These are phyloP conservation scores for Picea glauca DNA, from an alignment of 75 land plant species.

Conservation along the genomic window DNA sequence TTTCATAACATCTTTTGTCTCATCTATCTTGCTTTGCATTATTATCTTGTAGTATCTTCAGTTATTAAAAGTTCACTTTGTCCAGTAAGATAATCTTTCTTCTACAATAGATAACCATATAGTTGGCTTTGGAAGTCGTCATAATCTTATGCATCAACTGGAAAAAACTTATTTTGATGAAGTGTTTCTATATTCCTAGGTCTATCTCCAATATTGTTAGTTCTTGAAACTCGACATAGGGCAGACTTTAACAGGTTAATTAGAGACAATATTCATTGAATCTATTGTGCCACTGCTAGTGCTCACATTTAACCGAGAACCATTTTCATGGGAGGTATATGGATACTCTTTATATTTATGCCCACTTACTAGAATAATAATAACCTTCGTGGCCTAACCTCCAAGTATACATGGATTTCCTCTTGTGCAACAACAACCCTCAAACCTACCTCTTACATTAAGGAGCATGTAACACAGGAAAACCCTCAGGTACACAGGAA, in stretches of 20 bases:
- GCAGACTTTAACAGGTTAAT: constrained; percentile 12
- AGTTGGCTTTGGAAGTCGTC: background rate
- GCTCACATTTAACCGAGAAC: constrained; percentile 43
- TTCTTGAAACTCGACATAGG: constrained; percentile 13
- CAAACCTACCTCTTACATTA: no score
- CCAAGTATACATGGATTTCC: background rate
- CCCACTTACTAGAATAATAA: background rate
- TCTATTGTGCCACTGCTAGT: constrained; percentile 69
- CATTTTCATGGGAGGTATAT: constrained; percentile 30
- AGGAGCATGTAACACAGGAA: no score
- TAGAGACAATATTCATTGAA: constrained; percentile 21
- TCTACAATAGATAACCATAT: background rate
- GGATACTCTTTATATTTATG: constrained; percentile 17
- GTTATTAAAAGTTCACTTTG: background rate
- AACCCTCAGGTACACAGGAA: background rate
- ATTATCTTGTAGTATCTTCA: constrained; percentile 4
- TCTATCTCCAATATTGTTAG: constrained; percentile 11
- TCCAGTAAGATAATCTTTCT: background rate
- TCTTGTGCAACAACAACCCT: background rate
- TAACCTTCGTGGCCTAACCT: background rate
- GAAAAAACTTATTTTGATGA: background rate
- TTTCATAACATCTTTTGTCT: no score
- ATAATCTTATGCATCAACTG: background rate
- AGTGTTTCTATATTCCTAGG: constrained; percentile 12
- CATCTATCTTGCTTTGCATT: no score